A percentile compares a stretch with the other conserved stretches of the same genome.
These are phyloP conservation scores for Cylindricascospora bacillispora DNA, from an alignment of 1,139 yeast species.

Conservation along the genomic window DNA sequence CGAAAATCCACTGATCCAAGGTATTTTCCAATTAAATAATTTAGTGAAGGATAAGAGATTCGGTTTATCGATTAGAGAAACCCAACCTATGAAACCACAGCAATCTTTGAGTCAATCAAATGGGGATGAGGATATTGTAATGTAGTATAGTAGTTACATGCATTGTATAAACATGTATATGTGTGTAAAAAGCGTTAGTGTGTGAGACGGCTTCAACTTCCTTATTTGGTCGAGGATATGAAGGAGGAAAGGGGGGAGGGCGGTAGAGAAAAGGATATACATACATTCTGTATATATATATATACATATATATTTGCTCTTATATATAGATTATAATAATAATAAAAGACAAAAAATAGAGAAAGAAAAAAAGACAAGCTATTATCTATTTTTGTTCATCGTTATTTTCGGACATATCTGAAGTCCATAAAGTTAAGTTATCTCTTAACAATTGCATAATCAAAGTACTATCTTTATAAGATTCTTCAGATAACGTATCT, in stretches of 20 bases:
- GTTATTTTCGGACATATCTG: conserved; percentile 90
- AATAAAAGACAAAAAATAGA: conserved; percentile 1
- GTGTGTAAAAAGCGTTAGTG: conserved; percentile 2
- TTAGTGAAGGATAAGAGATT: conserved; percentile 53
- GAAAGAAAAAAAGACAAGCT: conserved; percentile 1
- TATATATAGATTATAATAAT: no score
- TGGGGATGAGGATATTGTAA: conserved; percentile 8
- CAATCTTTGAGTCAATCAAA: no score
- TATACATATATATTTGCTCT: no score
- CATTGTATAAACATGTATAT: no score
- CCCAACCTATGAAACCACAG: conserved; percentile 39
- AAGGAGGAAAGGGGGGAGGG: no score
- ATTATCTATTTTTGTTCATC: no score
- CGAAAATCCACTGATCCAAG: conserved; percentile 30
- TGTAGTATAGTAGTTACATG: conserved; percentile 6
- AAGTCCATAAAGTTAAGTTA: conserved; percentile 96
- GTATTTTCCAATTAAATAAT: conserved; percentile 42
- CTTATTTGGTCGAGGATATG: background rate
- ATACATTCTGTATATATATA: no score
- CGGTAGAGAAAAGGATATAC: no score
- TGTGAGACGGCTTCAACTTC: background rate
- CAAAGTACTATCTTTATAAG: conserved; percentile 94
- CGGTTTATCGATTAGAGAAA: conserved; percentile 52
- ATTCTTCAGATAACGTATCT: conserved; percentile 94
- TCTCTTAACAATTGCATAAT: conserved; percentile 98